Percentiles rank a stretch among this genome's conserved stretches.
These are phyloP conservation scores for Tephrocybe rancida DNA, from an alignment of 768 basidiomycete genomes.

Conservation along the genomic window DNA sequence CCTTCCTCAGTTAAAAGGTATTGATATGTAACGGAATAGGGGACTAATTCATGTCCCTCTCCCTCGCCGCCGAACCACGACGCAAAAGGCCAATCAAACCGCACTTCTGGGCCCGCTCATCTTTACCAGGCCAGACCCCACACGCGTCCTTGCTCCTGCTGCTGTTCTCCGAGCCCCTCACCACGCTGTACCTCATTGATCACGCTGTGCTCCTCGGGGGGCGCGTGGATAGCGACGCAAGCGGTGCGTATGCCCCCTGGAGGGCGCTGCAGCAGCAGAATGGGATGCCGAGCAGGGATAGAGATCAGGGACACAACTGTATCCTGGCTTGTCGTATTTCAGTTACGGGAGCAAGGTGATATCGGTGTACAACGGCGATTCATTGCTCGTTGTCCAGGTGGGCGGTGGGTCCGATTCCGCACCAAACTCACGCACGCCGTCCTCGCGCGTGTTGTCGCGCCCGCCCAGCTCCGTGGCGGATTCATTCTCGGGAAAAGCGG, in stretches of 20 bases:
- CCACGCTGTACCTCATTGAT: conserved; percentile 68
- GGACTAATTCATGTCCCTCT: conserved; percentile 80
- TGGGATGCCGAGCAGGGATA: too few relatives aligned
- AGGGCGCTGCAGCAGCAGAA: too few relatives aligned
- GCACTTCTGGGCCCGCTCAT: conserved; percentile 65
- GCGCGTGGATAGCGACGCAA: conserved; percentile 68
- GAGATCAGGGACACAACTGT: too few relatives aligned
- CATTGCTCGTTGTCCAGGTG: conserved; percentile 68
- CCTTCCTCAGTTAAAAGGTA: not conserved
- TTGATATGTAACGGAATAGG: conserved; percentile 32
- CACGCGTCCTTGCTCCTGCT: conserved; percentile 62
- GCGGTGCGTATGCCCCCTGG: too few relatives aligned
- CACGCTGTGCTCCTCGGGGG: conserved; percentile 64
- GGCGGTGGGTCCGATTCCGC: conserved; percentile 48
- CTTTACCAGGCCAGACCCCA: conserved; percentile 34
- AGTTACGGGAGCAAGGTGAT: conserved; percentile 69
- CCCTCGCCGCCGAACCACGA: conserved; percentile 73
- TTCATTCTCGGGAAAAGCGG: conserved; percentile 41
- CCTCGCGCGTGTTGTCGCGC: conserved; percentile 66
- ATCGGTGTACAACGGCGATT: conserved; percentile 73
- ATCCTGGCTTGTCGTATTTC: conserved; percentile 40
- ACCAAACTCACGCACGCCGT: conserved; percentile 54
- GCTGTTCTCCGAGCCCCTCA: conserved; percentile 76
- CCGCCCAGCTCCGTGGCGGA: conserved; percentile 67
- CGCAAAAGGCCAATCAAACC: conserved; percentile 78